Evolutionary conservation across 1,284 basidiomycete genomes (phyloP).

Genomic region (Prillingera fragicola): DNA sequence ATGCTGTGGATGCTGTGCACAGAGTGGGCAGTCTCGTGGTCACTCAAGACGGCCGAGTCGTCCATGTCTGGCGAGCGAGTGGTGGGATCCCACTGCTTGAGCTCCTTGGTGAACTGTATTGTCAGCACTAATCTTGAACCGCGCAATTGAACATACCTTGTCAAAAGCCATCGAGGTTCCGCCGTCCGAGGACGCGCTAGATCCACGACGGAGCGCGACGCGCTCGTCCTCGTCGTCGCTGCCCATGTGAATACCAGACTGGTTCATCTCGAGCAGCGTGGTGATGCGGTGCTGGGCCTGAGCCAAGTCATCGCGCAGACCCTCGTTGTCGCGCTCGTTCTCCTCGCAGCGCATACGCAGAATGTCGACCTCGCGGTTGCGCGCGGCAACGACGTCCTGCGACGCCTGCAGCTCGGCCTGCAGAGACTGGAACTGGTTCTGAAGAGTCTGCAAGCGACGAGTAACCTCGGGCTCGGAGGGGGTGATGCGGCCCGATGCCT

Average conservation of each 20-base stretch:
- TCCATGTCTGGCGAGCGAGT: conserved; percentile 30
- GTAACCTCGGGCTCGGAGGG: conserved; percentile 57
- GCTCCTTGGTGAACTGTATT: conserved; percentile 41
- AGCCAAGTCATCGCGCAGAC: conserved; percentile 65
- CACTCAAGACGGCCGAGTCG: neutral
- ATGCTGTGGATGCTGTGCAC: too few relatives aligned
- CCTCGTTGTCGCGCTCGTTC: conserved; percentile 39
- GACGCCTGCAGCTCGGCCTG: conserved; percentile 70
- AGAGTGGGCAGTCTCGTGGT: too few relatives aligned
- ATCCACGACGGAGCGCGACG: conserved; percentile 14
- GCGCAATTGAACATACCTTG: conserved; percentile 28
- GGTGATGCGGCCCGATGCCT: conserved; percentile 69
- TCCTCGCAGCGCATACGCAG: conserved; percentile 41
- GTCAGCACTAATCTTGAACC: neutral
- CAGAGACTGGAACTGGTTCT: conserved; percentile 64
- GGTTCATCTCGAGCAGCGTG: conserved; percentile 39
- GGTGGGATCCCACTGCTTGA: conserved; percentile 46
- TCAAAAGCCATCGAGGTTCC: conserved; percentile 42
- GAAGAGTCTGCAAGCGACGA: conserved; percentile 68
- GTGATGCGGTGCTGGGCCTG: conserved; percentile 60
- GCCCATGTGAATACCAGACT: conserved; percentile 23
- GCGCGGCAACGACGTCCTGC: conserved; percentile 67
- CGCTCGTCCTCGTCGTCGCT: conserved; percentile 26
- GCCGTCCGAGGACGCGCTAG: conserved; percentile 25
- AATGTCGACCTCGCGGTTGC: conserved; percentile 67